Evolutionary conservation across 2,329 filamentous ascomycete genomes (phyloP).

Genomic region (Raffaelea arxii): DNA sequence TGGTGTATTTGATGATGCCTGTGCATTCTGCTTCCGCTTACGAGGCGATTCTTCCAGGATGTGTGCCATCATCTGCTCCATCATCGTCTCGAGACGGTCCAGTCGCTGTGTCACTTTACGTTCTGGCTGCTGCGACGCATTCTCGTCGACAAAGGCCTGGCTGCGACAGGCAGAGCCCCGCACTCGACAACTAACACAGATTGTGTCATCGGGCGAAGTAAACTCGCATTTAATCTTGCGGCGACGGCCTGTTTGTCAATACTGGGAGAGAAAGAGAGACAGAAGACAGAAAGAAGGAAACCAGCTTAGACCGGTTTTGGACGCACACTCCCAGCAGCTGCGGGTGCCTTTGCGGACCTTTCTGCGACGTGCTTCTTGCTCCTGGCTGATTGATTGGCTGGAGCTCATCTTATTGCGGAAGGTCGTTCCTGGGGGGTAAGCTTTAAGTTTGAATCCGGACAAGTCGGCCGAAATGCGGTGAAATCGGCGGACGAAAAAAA

Average conservation of each 20-base stretch:
- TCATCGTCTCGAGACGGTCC: conserved; percentile 34
- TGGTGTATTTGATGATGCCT: background rate
- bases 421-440: background rate
- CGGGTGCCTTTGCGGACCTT: conserved; percentile 43
- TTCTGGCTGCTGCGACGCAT: conserved; percentile 21
- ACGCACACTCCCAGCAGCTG: conserved; percentile 45
- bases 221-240: conserved; percentile 41
- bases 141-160: conserved; percentile 33
- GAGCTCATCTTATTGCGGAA: background rate
- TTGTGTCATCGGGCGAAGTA: conserved; percentile 23
- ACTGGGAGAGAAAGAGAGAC: too few relatives aligned
- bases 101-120: conserved; percentile 31
- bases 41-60: conserved; percentile 16
- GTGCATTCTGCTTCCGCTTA: background rate
- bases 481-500: background rate
- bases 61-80: conserved; percentile 33
- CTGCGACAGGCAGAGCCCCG: conserved; percentile 31
- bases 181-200: conserved; percentile 33
- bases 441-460: too few relatives aligned
- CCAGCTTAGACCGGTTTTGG: too few relatives aligned
- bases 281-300: too few relatives aligned
- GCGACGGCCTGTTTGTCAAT: conserved; percentile 22
- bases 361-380: conserved; percentile 24
- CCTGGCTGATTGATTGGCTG: conserved; percentile 6
- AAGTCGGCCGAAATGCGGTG: background rate